Conservation (phyloP, 768 basidiomycete species). For the Mycena filopes region DNA sequence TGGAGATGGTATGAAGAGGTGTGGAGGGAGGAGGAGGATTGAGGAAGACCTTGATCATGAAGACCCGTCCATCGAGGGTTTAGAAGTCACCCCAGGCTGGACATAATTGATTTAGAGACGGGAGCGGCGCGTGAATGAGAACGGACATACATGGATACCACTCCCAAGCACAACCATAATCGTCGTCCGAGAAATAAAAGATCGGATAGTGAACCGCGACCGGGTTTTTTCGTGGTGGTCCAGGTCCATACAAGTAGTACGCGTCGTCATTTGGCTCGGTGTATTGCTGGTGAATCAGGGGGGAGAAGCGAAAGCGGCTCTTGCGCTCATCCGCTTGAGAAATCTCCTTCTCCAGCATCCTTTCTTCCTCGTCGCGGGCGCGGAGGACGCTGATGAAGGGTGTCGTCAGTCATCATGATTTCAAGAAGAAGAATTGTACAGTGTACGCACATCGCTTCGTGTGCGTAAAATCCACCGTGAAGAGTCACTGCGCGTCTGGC, state of each 20-base stretch:
- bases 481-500: conserved; percentile 15
- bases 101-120: too few species aligned
- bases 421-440: neutral
- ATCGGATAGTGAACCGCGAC: conserved; percentile 21
- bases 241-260: too few species aligned
- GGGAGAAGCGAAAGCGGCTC: conserved; percentile 5
- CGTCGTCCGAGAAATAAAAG: neutral
- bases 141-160: conserved; percentile 4
- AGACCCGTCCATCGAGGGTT: too few species aligned
- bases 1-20: too few species aligned
- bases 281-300: neutral
- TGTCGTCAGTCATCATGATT: neutral
- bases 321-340: neutral
- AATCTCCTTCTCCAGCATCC: neutral
- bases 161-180: conserved; percentile 7
- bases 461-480: conserved; percentile 18
- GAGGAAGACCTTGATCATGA: too few species aligned
- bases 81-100: too few species aligned
- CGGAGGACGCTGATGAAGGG: neutral
- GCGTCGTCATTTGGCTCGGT: too few species aligned
- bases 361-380: neutral
- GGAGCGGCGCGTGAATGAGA: too few species aligned
- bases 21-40: too few species aligned
- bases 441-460: neutral
- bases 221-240: neutral